These are phyloP conservation scores for Elaeis guineensis DNA, from an alignment of 176 grass and related monocot species.

Conservation along the genomic window DNA sequence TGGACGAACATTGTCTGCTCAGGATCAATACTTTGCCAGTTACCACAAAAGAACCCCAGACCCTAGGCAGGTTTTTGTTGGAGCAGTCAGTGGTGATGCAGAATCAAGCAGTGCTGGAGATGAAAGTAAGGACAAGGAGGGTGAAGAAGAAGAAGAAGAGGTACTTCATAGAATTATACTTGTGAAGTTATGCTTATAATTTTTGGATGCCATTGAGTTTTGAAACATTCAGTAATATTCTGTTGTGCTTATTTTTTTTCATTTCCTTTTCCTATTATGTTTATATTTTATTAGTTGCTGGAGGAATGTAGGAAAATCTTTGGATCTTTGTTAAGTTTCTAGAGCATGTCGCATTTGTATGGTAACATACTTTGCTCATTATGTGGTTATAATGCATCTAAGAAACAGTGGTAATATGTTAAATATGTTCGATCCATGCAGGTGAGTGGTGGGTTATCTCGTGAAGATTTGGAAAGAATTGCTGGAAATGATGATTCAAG, in stretches of 20 bases:
- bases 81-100: conserved; percentile 21
- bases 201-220: not conserved
- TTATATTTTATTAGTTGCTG: too few relatives aligned
- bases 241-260: too few relatives aligned
- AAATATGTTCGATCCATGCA: conserved; percentile 8
- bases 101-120: conserved; percentile 26
- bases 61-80: conserved; percentile 12
- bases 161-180: conserved; percentile 1
- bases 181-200: not conserved
- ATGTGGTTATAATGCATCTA: not conserved
- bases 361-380: too few relatives aligned
- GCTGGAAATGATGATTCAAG: conserved; percentile 46
- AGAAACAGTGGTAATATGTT: not conserved
- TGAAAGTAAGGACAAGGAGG: conserved; percentile 19
- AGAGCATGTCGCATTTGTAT: too few relatives aligned
- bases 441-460: conserved; percentile 21
- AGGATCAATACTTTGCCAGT: conserved; percentile 3
- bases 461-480: conserved; percentile 62
- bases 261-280: too few relatives aligned
- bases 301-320: too few relatives aligned
- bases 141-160: conserved; percentile 29
- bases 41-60: not conserved
- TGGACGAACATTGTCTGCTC: conserved; percentile 8
- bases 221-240: not conserved
- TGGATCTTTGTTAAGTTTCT: too few relatives aligned